Evolutionary conservation across 495 filamentous ascomycete species (phyloP), one percentile per base, ranked within the genome.

Genomic region (Xylaria cubensis): DNA sequence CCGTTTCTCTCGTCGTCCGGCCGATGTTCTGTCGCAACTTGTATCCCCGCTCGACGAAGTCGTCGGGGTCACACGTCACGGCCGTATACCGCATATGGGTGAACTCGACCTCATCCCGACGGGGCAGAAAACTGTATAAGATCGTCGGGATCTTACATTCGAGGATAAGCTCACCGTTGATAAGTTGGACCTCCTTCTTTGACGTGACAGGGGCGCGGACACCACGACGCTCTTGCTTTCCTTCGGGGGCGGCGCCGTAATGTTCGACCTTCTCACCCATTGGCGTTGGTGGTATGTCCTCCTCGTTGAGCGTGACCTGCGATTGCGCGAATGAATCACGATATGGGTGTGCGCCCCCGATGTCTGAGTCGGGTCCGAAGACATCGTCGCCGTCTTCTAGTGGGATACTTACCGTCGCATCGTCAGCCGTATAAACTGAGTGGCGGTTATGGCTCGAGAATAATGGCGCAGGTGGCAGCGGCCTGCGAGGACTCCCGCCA

Each of bases 41-140:
- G 84, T 98, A 99, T 0, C 96, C 95, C 64, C 90, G 86, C 19
- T 88, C 85, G 0, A 93, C 91, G 74, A 97, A 99, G 77, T 99
- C 95, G 79, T 98, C 95, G 0, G 97, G 97, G 78, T 99, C 97
- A 77, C 95, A 98, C 1, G 97, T 99, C 46, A 97, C 96, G n/a
- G 97, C 97, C 41, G 97, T 98, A 78, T 99, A 99, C n/a, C 97
- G 92, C 97, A 98, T 98, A 79, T 99, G 95, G 0, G 97, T 99
- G 79, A 98, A 99, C 80, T 99, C 97, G 62, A 93, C 89, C 73
- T 97, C 94, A 80, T 98, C 94, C 34, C 95, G 88, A 42, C 94
- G 88, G 0, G 97, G 97, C 59, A 98, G 84, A 81, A 98, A 98
- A 76, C 92, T 94, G 85, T 98, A 94, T 10, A 98, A 85, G 75